Evolutionary conservation across 2,329 filamentous ascomycete genomes (phyloP).

Genomic region (Pseudogymnoascus sp.): DNA sequence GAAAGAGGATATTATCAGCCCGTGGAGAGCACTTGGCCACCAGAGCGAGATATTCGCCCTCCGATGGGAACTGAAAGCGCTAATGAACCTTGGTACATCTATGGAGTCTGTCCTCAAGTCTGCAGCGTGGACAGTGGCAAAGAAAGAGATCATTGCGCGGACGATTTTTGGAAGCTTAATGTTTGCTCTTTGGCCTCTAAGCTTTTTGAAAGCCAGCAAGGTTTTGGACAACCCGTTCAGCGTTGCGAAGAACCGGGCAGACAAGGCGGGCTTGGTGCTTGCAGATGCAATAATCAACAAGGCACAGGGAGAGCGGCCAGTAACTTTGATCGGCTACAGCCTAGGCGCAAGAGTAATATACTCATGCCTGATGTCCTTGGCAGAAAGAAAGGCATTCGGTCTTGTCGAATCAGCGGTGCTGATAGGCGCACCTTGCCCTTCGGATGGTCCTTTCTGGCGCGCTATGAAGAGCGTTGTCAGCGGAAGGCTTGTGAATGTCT

Average conservation of each 20-base stretch:
- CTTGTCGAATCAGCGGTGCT: constrained; percentile 76
- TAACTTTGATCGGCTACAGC: constrained; percentile 75
- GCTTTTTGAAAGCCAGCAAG: constrained; percentile 56
- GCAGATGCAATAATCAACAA: constrained; percentile 77
- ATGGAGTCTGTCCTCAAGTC: constrained; percentile 71
- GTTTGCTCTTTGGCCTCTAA: constrained; percentile 62
- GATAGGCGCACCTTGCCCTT: constrained; percentile 73
- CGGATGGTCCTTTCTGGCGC: constrained; percentile 64
- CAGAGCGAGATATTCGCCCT: constrained; percentile 74
- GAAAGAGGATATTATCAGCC: constrained; percentile 62
- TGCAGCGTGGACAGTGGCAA: constrained; percentile 70
- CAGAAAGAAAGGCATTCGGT: constrained; percentile 72
- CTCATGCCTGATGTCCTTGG: constrained; percentile 68
- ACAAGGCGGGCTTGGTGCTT: constrained; percentile 71
- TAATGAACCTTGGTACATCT: constrained; percentile 69
- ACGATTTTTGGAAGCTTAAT: constrained; percentile 58
- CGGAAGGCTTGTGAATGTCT: constrained; percentile 80
- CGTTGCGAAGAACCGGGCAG: constrained; percentile 65
- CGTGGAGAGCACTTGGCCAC: constrained; percentile 69
- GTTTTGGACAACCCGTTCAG: constrained; percentile 77
- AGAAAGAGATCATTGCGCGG: constrained; percentile 54
- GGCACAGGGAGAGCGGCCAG: constrained; percentile 72
- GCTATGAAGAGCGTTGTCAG: constrained; percentile 69
- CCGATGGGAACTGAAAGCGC: constrained; percentile 71
- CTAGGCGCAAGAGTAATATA: constrained; percentile 77